Evolutionary conservation across 2,329 filamentous ascomycete genomes (phyloP).

Genomic region (Coniella vitis): DNA sequence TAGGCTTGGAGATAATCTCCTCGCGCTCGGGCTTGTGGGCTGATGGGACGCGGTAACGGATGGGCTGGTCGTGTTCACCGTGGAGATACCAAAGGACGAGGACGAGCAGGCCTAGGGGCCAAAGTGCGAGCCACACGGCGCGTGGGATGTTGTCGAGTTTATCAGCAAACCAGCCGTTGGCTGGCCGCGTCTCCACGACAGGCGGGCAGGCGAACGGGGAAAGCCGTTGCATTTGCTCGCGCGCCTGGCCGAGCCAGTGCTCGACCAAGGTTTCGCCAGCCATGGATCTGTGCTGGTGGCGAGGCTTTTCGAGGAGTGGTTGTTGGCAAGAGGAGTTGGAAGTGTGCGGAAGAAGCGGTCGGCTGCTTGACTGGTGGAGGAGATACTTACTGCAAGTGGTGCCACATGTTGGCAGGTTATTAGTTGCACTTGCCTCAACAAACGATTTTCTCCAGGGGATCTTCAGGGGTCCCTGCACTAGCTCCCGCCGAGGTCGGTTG

Average conservation of each 20-base stretch:
- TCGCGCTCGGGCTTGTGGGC: constrained; percentile 56
- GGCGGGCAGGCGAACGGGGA: not conserved
- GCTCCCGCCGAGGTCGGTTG: not conserved
- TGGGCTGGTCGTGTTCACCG: constrained; percentile 33
- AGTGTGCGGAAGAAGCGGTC: not conserved
- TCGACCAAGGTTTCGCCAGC: constrained; percentile 4
- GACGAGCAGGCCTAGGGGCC: constrained; percentile 3
- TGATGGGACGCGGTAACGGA: constrained; percentile 53
- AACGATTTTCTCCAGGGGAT: constrained; percentile 6
- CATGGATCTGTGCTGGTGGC: constrained; percentile 3
- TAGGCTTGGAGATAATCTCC: constrained; percentile 50
- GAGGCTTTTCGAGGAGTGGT: not conserved
- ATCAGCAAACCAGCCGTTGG: not conserved
- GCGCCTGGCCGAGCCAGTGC: constrained; percentile 13
- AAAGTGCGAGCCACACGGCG: constrained; percentile 7
- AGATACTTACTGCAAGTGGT: constrained; percentile 3
- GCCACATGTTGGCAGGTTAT: too few relatives aligned
- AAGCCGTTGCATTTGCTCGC: constrained; percentile 9
- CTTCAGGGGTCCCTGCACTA: constrained; percentile 7
- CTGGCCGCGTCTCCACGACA: not conserved
- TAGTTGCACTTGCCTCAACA: constrained; percentile 4
- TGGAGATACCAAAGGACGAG: constrained; percentile 3
- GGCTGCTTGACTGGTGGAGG: too few relatives aligned
- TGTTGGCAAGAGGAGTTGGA: not conserved
- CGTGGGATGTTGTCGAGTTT: constrained; percentile 7